Percentiles rank a stretch among this genome's conserved stretches.
These are phyloP conservation scores for Sphenostylis stenocarpa DNA, from an alignment of 306 rosid species.

Conservation along the genomic window DNA sequence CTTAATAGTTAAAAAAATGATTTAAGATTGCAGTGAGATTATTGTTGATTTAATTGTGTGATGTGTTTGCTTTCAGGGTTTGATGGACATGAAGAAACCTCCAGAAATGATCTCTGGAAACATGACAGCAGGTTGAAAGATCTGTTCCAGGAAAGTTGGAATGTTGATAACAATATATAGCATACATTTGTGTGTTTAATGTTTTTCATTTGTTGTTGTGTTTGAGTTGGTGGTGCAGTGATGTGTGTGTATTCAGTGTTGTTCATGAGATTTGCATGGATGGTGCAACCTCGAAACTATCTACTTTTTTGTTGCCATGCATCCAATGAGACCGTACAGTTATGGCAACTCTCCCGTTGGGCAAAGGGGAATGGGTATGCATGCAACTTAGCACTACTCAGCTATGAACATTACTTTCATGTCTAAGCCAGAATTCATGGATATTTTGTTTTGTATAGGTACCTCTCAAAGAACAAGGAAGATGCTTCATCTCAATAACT, in stretches of 20 bases:
- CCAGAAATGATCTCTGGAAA: conserved; percentile 80
- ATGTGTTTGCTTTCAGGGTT: conserved; percentile 40
- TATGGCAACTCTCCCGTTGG: conserved; percentile 73
- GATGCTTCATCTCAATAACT: conserved; percentile 46
- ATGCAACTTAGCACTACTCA: background rate
- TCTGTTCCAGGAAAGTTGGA: conserved; percentile 3
- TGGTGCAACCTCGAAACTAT: conserved; percentile 78
- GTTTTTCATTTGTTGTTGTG: conserved; percentile 5
- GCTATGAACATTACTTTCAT: background rate
- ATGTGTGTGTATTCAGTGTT: conserved; percentile 64
- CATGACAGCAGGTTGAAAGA: conserved; percentile 69
- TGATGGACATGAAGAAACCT: conserved; percentile 68
- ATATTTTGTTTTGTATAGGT: conserved; percentile 34
- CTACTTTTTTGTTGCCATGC: conserved; percentile 67
- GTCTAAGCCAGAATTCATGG: background rate
- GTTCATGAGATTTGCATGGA: conserved; percentile 82
- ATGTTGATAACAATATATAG: background rate
- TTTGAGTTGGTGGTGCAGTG: conserved; percentile 46
- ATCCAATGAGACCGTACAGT: conserved; percentile 70
- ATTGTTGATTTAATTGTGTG: background rate
- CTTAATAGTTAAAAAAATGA: no score
- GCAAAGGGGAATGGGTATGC: conserved; percentile 58
- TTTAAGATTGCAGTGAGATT: no score
- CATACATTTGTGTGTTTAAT: background rate
- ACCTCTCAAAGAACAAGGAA: conserved; percentile 55